Conservation (phyloP, 1,284 basidiomycete genomes). For the Irpex rosettiformis region DNA sequence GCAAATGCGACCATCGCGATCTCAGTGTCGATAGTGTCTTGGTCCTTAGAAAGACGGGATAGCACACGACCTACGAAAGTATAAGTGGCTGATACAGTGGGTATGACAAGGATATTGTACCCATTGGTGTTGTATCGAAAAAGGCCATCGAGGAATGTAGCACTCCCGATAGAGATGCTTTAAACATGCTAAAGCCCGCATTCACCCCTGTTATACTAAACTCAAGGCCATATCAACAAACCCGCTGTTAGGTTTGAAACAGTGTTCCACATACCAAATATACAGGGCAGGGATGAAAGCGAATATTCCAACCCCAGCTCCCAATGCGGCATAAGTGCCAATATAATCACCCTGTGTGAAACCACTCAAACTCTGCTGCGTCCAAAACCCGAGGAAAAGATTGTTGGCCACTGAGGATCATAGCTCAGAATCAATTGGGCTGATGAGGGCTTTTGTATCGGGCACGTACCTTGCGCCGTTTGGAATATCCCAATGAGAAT, state of each 20-base stretch:
- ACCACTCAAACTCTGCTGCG: conserved; percentile 33
- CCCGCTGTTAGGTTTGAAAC: background rate
- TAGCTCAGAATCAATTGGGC: too few species aligned
- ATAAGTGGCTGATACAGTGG: background rate
- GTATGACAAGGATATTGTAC: conserved; percentile 29
- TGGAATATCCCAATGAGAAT: conserved; percentile 24
- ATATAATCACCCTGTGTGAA: conserved; percentile 62
- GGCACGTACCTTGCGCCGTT: conserved; percentile 26
- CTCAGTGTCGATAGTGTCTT: conserved; percentile 53
- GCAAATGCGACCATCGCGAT: conserved; percentile 38
- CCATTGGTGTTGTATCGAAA: conserved; percentile 83
- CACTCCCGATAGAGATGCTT: conserved; percentile 50
- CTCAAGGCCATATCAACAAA: background rate
- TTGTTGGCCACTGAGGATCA: conserved; percentile 31
- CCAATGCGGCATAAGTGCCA: conserved; percentile 65
- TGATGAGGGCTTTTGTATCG: background rate
- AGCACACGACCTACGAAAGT: conserved; percentile 45
- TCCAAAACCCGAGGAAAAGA: conserved; percentile 41
- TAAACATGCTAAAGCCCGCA: conserved; percentile 63
- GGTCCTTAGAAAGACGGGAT: conserved; percentile 61
- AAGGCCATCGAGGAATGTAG: conserved; percentile 69
- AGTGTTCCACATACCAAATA: conserved; percentile 40
- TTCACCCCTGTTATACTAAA: conserved; percentile 53
- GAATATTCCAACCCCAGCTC: conserved; percentile 51
- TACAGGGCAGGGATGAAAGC: conserved; percentile 52